Evolutionary conservation across 2,329 filamentous ascomycete genomes (phyloP).

Genomic region (Talaromyces rugulosus): DNA sequence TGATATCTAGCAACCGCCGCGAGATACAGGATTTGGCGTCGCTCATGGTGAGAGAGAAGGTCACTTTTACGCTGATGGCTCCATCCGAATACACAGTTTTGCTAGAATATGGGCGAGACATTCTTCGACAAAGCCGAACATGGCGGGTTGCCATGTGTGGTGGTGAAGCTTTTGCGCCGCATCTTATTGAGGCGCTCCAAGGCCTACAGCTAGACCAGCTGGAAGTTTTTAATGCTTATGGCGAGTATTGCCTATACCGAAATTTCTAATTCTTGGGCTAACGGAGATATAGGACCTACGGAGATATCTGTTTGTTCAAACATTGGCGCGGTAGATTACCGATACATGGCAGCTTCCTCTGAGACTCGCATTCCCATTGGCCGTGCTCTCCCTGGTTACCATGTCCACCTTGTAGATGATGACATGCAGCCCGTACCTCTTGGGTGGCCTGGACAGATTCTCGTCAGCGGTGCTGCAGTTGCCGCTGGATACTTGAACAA

Average conservation of each 20-base stretch:
- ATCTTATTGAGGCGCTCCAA: constrained; percentile 7
- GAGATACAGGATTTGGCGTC: constrained; percentile 9
- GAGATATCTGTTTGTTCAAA: too few species aligned
- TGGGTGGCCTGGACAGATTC: constrained; percentile 39
- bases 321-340: too few species aligned
- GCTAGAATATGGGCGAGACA: constrained; percentile 16
- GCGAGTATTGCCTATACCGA: constrained; percentile 19
- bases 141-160: constrained; percentile 9
- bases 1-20: constrained; percentile 12
- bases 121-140: constrained; percentile 1
- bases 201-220: constrained; percentile 10
- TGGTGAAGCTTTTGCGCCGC: constrained; percentile 2
- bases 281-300: too few species aligned
- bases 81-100: constrained; percentile 19
- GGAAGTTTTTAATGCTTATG: constrained; percentile 14
- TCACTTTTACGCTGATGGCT: constrained; percentile 17
- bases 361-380: too few species aligned
- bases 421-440: constrained; percentile 32
- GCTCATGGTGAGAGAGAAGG: constrained; percentile 14
- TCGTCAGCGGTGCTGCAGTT: constrained; percentile 25
- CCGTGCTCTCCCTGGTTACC: too few species aligned
- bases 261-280: too few species aligned
- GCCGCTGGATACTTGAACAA: constrained; percentile 16
- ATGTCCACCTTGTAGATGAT: constrained; percentile 26
- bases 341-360: too few species aligned